Percentiles rank a stretch among this genome's conserved stretches.
Evolutionary conservation across 306 rosid species (phyloP).

Genomic region (Pueraria montana): DNA sequence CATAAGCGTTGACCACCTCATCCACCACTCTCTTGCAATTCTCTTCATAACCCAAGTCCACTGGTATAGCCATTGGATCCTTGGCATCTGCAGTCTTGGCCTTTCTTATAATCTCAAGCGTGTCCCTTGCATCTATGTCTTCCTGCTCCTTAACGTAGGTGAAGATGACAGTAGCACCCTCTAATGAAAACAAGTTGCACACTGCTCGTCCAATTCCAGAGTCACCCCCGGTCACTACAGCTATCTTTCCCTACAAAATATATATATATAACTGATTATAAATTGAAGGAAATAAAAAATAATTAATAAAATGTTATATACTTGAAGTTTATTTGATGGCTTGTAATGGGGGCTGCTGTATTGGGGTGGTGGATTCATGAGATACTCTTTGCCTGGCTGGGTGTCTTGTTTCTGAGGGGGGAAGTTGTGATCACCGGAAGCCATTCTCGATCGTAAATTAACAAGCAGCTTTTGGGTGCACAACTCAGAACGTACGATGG

Average conservation of each 20-base stretch:
- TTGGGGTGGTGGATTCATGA: not conserved
- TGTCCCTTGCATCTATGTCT: slow-evolving; percentile 78
- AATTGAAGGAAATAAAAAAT: not conserved
- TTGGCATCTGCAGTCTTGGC: slow-evolving; percentile 56
- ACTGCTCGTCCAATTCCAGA: slow-evolving; percentile 85
- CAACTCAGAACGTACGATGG: no score
- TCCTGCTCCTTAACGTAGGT: slow-evolving; percentile 78
- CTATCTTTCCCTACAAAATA: slow-evolving; percentile 69
- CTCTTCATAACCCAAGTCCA: slow-evolving; percentile 71
- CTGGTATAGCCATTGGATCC: slow-evolving; percentile 76
- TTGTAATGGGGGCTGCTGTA: slow-evolving; percentile 67
- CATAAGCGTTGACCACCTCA: slow-evolving; percentile 66
- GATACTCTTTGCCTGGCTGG: no score
- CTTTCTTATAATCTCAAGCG: slow-evolving; percentile 59
- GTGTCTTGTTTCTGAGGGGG: no score
- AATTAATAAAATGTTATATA: not conserved
- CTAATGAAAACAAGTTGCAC: slow-evolving; percentile 71
- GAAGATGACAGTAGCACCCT: slow-evolving; percentile 87
- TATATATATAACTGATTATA: not conserved
- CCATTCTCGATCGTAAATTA: no score
- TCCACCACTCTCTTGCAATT: slow-evolving; percentile 56
- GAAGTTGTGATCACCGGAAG: no score
- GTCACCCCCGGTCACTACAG: slow-evolving; percentile 84
- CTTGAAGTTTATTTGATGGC: slow-evolving; percentile 81
- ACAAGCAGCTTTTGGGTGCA: no score